phyloP scores from a whole-genome alignment of 140 eudicot genomes.

The Cichorium intybus region DNA sequence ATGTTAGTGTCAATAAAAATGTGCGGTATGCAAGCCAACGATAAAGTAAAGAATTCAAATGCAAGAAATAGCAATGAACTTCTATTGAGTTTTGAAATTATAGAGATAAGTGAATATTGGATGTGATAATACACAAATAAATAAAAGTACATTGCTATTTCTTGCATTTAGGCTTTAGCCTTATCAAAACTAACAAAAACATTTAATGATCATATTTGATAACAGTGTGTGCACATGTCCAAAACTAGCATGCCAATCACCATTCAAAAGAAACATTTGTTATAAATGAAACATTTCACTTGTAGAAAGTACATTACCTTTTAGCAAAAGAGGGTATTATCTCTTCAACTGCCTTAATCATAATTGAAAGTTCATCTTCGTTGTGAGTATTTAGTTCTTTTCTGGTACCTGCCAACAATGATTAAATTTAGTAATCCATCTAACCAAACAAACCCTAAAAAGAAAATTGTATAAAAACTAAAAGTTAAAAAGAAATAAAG shows the following conservation, averaged over 20 bases:
- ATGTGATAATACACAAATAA: too few species aligned
- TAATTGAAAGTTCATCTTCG: conserved; percentile 3
- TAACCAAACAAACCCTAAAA: not conserved
- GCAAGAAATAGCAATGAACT: too few species aligned
- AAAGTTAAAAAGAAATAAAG: not conserved
- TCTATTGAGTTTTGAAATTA: too few species aligned
- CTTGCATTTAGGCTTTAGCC: not conserved
- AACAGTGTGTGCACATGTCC: too few species aligned
- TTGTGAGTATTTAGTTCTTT: conserved; percentile 1
- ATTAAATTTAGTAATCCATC: conserved; percentile 10
- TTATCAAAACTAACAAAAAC: not conserved
- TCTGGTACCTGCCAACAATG: conserved; percentile 10
- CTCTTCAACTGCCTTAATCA: conserved; percentile 19
- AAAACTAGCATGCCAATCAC: too few species aligned
- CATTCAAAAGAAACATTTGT: not conserved
- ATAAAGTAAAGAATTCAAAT: too few species aligned
- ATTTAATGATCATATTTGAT: not conserved
- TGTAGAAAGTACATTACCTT: conserved; percentile 20
- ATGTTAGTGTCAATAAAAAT: not conserved
- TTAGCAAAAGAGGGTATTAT: conserved; percentile 20
- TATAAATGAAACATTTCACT: not conserved
- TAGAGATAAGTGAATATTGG: too few species aligned
- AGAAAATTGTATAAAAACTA: not conserved
- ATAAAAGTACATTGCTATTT: not conserved
- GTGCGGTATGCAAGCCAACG: too few species aligned